Percentiles rank a stretch among this genome's conserved stretches.
phyloP scores from a whole-genome alignment of 768 basidiomycete species.

The Amanita fuliginea region DNA sequence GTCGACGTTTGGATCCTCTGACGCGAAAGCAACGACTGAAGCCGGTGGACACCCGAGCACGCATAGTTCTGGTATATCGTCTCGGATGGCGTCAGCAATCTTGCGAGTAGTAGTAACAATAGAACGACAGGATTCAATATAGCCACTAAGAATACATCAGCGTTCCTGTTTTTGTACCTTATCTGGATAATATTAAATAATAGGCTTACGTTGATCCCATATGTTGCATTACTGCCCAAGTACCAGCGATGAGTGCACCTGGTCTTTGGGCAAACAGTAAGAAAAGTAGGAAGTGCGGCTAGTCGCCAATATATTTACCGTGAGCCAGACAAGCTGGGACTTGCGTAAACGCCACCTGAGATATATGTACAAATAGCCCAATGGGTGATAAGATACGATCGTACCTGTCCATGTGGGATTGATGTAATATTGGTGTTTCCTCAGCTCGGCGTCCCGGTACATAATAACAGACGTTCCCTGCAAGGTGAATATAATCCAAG shows the following conservation, averaged over 20 bases:
- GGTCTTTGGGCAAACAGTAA: slow-evolving; percentile 38
- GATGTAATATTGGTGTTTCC: slow-evolving; percentile 80
- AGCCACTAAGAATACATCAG: slow-evolving; percentile 45
- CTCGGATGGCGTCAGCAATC: slow-evolving; percentile 56
- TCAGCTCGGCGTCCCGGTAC: slow-evolving; percentile 73
- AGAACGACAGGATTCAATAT: slow-evolving; percentile 70
- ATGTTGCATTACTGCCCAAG: slow-evolving; percentile 95
- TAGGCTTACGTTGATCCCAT: slow-evolving; percentile 74
- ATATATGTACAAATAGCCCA: neutral
- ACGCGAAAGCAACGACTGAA: slow-evolving; percentile 83
- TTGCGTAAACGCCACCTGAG: slow-evolving; percentile 79
- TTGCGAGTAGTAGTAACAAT: slow-evolving; percentile 69
- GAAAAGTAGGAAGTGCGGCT: neutral
- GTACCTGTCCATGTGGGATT: slow-evolving; percentile 69
- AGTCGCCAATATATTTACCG: slow-evolving; percentile 37
- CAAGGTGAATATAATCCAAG: neutral
- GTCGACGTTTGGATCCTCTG: slow-evolving; percentile 49
- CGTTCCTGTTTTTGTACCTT: neutral
- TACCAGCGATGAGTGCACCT: slow-evolving; percentile 86
- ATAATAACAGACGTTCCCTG: slow-evolving; percentile 92
- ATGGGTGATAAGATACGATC: slow-evolving; percentile 7
- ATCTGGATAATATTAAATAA: neutral
- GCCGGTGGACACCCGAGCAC: slow-evolving; percentile 84
- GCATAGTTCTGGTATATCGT: slow-evolving; percentile 73
- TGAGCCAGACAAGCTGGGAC: slow-evolving; percentile 84